Evolutionary conservation across 1,284 basidiomycete species (phyloP), one percentile per base, ranked within the genome.

Genomic region (Cryptococcus jaspeensis): DNA sequence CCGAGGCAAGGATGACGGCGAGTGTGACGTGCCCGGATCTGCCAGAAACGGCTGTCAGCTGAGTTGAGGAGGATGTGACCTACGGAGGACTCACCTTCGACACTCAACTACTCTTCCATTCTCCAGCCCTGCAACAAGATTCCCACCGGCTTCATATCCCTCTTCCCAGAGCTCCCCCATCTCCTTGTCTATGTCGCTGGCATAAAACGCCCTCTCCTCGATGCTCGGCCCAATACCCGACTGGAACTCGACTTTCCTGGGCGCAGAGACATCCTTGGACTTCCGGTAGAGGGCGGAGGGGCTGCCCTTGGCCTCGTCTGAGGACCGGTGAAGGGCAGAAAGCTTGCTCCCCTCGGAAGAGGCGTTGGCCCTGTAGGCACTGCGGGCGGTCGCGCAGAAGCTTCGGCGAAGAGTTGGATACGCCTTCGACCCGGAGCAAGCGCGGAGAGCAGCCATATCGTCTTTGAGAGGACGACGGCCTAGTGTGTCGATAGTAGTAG

Each of bases 71-170:
- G 16, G 15, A 47, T 40, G 18, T 38, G 3, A 11, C 15, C 5
- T 50, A 15, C 5, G 13, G 8, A 50, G 37, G 6, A 62, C 69
- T 60, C 57, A 74, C 73, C 74, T 62, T 25, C 74, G 52, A 37
- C 64, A 53, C 57, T 76, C 74, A 8, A 74, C 66, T 0, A 76
- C 64, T 5, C 73, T 52, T 5, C 73, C 73, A 35, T 48, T 40
- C 51, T 72, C 69, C 13, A 73, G 36, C 0, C 67, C 69, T 2
- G 62, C 45, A 1, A 60, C 44, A 11, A 60, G n/a, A n/a, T n/a
- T 58, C 2, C 64, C 67, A 0, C 44, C 9, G 28, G 28, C 28
- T 32, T 32, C 28, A 32, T 5, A 32, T 32, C 28, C 28, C 63
- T 15, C 49, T 20, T 15, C 61, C 55, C 62, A 63, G 43, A 59